Conservation (phyloP, 768 basidiomycete species). For the Auriscalpium microsporum region DNA sequence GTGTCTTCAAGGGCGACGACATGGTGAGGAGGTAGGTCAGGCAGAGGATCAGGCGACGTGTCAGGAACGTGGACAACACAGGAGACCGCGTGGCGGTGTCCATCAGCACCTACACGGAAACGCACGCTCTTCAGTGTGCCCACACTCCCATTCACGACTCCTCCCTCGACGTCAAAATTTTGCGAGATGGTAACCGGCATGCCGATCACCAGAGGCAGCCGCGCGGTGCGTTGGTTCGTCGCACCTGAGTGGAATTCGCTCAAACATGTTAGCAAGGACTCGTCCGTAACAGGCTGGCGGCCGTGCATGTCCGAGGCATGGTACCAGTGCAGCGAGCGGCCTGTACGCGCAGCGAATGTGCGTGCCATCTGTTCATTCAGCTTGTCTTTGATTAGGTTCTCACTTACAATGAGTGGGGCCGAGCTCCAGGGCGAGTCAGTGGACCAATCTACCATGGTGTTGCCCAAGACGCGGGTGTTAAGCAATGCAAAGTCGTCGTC, state of each 20-base stretch:
- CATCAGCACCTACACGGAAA: conserved; percentile 7
- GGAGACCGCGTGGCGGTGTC: conserved; percentile 2
- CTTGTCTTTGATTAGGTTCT: conserved; percentile 29
- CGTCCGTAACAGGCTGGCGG: background rate
- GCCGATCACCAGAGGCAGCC: conserved; percentile 28
- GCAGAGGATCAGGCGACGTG: background rate
- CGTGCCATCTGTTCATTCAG: conserved; percentile 23
- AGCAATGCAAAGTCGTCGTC: conserved; percentile 1
- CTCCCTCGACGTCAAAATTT: conserved; percentile 31
- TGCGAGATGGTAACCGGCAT: conserved; percentile 32
- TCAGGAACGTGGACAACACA: conserved; percentile 19
- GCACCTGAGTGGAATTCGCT: conserved; percentile 18
- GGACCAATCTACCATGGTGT: background rate
- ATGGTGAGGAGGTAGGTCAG: conserved; percentile 3
- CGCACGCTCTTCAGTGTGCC: conserved; percentile 6
- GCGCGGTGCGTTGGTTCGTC: conserved; percentile 24
- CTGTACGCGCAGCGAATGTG: conserved; percentile 19
- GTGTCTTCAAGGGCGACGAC: conserved; percentile 20
- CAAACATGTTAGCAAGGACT: background rate
- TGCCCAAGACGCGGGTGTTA: background rate
- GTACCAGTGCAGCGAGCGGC: background rate
- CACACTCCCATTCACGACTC: conserved; percentile 28
- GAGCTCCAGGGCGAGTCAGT: conserved; percentile 14
- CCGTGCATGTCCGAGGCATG: background rate
- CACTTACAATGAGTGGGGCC: conserved; percentile 28